Base-by-base conservation (phyloP, 306 rosid species). In the Prosopis cineraria region DNA sequence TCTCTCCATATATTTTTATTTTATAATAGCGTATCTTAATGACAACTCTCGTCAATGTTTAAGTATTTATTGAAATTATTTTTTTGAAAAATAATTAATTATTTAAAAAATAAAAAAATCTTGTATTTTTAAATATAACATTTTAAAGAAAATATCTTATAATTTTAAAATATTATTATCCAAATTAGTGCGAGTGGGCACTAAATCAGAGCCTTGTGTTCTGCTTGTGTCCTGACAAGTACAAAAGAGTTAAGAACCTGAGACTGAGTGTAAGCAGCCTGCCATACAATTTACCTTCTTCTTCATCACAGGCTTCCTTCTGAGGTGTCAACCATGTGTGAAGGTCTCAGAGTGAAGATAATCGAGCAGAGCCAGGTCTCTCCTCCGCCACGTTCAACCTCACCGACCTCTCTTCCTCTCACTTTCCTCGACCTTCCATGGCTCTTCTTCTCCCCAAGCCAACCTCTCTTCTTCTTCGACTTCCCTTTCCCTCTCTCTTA, bases 351-450 rank as follows among this genome's bases (percentile, higher is more conserved):
- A 31, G 12, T 77, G 48, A 64, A 65, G 22, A 69, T 82, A 36
- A 66, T 87, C 36, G 89, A 87, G 68, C 76, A 85, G 13, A 70
- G 82, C 69, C 52, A 39, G 10, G 30, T 85, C 55, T 68, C 72
- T 58, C 83, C 82, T n/a, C 83, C 79, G 3, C 73, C 77, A 6
- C 63, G 63, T n/a, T 71, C 77, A 55, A 19, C 70, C 25, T 75
- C 73, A 27, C 20, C 40, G 22, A 30, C 44, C 60, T 70, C 81
- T 67, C 76, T 82, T 41, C 89, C 87, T 13, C 59, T 89, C 43
- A 87, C 93, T 14, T 89, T 87, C 76, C 72, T 87, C 1, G 93
- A 87, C 81, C 64, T 85, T 25, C 90, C 93, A 40, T 89, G 93
- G 91, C 93, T 89, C 31, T 84, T 87, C 80, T 89, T 81, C 89